These are phyloP conservation scores for Scortechinia acanthostroma DNA, from an alignment of 2,329 filamentous ascomycete species.

Conservation along the genomic window DNA sequence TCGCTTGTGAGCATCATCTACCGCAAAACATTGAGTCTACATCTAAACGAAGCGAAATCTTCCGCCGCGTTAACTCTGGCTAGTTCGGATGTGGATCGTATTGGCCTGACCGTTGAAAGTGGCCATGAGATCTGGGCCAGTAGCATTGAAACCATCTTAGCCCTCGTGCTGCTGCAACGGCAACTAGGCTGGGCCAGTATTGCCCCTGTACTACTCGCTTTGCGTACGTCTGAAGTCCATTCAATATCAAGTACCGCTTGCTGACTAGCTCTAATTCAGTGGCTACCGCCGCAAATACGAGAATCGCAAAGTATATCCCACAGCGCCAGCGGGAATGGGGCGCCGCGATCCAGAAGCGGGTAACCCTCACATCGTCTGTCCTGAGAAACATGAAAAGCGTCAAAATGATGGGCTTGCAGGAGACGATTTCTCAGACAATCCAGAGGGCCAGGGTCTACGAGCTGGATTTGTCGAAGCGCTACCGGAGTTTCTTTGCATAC, in stretches of 20 bases:
- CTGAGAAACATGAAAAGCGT: constrained; percentile 30
- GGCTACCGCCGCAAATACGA: too few relatives aligned
- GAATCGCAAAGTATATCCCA: too few relatives aligned
- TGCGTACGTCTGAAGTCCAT: neutral
- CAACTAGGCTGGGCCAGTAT: constrained; percentile 13
- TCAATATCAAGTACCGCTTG: too few relatives aligned
- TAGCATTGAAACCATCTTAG: constrained; percentile 13
- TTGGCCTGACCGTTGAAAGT: constrained; percentile 4
- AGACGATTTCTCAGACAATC: constrained; percentile 17
- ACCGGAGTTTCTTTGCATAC: constrained; percentile 24
- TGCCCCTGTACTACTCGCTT: constrained; percentile 6
- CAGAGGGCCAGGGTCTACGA: constrained; percentile 25
- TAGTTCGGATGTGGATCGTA: constrained; percentile 6
- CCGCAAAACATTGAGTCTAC: neutral
- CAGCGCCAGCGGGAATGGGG: constrained; percentile 23
- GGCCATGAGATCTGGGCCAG: constrained; percentile 11
- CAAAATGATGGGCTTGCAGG: constrained; percentile 32
- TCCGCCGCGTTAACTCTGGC: constrained; percentile 11
- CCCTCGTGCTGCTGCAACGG: constrained; percentile 14
- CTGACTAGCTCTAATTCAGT: too few relatives aligned
- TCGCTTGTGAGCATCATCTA: neutral
- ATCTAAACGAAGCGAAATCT: constrained; percentile 3
- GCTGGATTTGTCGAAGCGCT: constrained; percentile 24
- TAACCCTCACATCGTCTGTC: constrained; percentile 27
- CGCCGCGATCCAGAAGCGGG: constrained; percentile 26